Evolutionary conservation across 106 monocot species (phyloP), one percentile per base, ranked within the genome.

Genomic region (Dendrobium chrysotoxum): DNA sequence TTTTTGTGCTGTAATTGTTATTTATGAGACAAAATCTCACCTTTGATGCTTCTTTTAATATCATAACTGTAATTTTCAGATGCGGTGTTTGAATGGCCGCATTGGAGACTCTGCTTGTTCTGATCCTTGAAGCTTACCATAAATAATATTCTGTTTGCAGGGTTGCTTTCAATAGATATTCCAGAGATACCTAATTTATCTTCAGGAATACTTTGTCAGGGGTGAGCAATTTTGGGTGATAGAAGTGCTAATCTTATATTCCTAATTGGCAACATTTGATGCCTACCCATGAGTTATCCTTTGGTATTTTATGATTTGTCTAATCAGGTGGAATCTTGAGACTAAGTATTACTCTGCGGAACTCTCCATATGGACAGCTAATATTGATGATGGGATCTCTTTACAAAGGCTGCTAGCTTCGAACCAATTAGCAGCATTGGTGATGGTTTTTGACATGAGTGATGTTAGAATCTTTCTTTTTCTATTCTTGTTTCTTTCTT

Each of bases 361-460:
- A 87, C 75, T 93, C 79, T 95, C 91, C 46, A 80, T 99, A 53
- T 99, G 99, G 99, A 90, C 83, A 40, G 86, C 88, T 70, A 85
- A 99, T 81, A 90, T 95, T 45, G 85, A 80, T 44, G 86, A 91
- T 54, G 88, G 78, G 11, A 90, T 99, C 75, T 99, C 95, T 25
- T 77, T 86, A 40, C 61, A 71, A 41, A 61, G 57, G 16, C 77
- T 95, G 58, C 93, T 87, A 57, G 80, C 78, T 79, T 77, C 65
- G 23, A 82, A 83, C 53, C 85, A 93, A 78, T 50, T 99, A 76
- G 85, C 81, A 73, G 95, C 93, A 80, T 83, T 99, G 76, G 90
- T 95, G 81, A 89, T 99, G 95, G 90, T 95, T 61, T 99, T 95
- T 84, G 99, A 99, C 87, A 91, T 95, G 90, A 95, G 45, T 87